Percentiles rank a stretch among this genome's conserved stretches.
Conservation (phyloP, 2,329 filamentous ascomycete species). For the Ceratocystis smalleyi region DNA sequence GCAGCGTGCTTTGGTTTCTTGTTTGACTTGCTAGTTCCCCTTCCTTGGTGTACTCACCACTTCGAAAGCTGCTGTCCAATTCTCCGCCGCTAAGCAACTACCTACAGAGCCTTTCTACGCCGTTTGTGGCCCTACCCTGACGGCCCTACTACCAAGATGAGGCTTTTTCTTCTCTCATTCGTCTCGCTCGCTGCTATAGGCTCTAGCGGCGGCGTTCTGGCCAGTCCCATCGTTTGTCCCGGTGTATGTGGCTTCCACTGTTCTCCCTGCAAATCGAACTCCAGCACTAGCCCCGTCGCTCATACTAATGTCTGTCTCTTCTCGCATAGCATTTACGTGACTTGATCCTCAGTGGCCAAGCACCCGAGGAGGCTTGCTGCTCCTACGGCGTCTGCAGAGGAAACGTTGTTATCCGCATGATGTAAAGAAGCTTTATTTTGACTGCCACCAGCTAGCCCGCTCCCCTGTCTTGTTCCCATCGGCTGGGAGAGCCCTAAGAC, state of each 20-base stretch:
- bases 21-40: background rate
- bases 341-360: conserved; percentile 32
- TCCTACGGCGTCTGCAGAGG: conserved; percentile 38
- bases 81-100: background rate
- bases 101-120: background rate
- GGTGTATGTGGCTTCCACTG: conserved; percentile 9
- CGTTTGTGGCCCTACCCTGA: background rate
- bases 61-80: background rate
- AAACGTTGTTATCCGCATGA: conserved; percentile 34
- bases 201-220: background rate
- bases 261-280: background rate
- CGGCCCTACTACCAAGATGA: background rate
- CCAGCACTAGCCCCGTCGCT: background rate
- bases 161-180: background rate
- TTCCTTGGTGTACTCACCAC: background rate
- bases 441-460: background rate
- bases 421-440: conserved; percentile 19
- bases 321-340: conserved; percentile 21
- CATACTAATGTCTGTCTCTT: background rate
- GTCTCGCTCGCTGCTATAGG: background rate
- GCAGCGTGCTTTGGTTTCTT: background rate
- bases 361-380: conserved; percentile 36
- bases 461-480: background rate
- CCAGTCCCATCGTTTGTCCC: conserved; percentile 14
- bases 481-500: background rate